Evolutionary conservation across 2,329 filamentous ascomycete species (phyloP), one percentile per base, ranked within the genome.

Genomic region (Malbranchea cinnamomea): DNA sequence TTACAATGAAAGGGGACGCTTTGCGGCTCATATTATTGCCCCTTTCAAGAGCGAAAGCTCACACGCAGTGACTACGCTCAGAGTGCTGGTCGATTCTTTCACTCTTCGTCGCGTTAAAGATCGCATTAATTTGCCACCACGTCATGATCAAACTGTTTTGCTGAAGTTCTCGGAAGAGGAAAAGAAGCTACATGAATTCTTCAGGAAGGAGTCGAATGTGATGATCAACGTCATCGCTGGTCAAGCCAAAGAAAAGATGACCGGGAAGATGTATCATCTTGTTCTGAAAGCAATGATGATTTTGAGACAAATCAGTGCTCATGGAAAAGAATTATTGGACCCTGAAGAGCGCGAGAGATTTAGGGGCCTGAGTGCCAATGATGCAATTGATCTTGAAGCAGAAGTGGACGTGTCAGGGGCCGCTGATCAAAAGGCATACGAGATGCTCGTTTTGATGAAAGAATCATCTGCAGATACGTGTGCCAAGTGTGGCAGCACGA

Each of bases 71-170:
- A 73, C 78, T 3, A 89, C 85, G 48, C 64, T 98, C 18, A 79
- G 87, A 17, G 67, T 94, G 7, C 68, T 98, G 1, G 85, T 98
- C 6, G 82, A 93, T 48, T 89, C 81, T n/a, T 79, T 98, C 41
- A 95, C 89, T 0, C 63, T 98, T 6, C 78, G 89, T 15, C 80
- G 89, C 13, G 65, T 89, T 19, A 95, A 95, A 53, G 83, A 95
- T 52, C 84, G 78, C 53, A 85, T 95, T 36, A 67, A 91, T 43
- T 62, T 98, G 2, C 81, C 83, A 1, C 63, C 67, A 13, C 73
- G 83, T 11, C 65, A 68, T 7, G 87, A 94, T 46, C 60, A 75
- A 7, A 67, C 85, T 6, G 62, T 87, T 4, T 69, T 62, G 37
- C 70, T 98, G 4, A 62, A 78, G 2, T 94, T 95, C 48, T 75